phyloP scores from a whole-genome alignment of 139 green algal species.

The Tetratostichococcus sp. region DNA sequence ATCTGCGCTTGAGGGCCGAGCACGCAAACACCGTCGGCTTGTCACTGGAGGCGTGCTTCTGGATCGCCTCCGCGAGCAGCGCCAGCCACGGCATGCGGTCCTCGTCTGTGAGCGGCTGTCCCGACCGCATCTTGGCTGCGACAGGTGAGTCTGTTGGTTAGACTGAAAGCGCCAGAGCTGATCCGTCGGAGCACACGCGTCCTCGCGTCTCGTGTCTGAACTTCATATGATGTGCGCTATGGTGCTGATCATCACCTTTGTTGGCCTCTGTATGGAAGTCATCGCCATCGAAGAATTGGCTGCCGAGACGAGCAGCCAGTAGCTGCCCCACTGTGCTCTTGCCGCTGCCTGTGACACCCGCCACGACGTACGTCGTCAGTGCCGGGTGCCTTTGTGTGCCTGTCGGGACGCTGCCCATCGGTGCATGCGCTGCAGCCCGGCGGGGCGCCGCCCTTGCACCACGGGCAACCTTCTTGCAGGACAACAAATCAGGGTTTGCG shows the following conservation, averaged over 20 bases:
- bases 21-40: slow-evolving; percentile 27
- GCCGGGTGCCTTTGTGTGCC: too few relatives aligned
- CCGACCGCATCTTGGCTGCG: slow-evolving; percentile 10
- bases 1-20: slow-evolving; percentile 34
- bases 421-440: neutral
- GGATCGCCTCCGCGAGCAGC: slow-evolving; percentile 4
- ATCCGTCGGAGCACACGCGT: too few relatives aligned
- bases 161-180: too few relatives aligned
- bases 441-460: too few relatives aligned
- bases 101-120: slow-evolving; percentile 10
- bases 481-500: too few relatives aligned
- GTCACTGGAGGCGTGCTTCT: neutral
- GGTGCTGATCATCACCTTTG: slow-evolving; percentile 5
- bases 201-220: too few relatives aligned
- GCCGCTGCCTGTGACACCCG: slow-evolving; percentile 15
- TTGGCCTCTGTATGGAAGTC: slow-evolving; percentile 15
- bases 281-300: slow-evolving; percentile 19
- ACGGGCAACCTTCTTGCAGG: too few relatives aligned
- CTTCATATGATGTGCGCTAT: too few relatives aligned
- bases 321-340: slow-evolving; percentile 17
- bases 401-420: neutral
- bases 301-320: slow-evolving; percentile 9
- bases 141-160: too few relatives aligned
- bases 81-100: slow-evolving; percentile 27
- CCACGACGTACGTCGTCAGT: neutral